Evolutionary conservation across 768 basidiomycete genomes (phyloP), one percentile per base, ranked within the genome.

Genomic region (Phanerochaete carnosa): DNA sequence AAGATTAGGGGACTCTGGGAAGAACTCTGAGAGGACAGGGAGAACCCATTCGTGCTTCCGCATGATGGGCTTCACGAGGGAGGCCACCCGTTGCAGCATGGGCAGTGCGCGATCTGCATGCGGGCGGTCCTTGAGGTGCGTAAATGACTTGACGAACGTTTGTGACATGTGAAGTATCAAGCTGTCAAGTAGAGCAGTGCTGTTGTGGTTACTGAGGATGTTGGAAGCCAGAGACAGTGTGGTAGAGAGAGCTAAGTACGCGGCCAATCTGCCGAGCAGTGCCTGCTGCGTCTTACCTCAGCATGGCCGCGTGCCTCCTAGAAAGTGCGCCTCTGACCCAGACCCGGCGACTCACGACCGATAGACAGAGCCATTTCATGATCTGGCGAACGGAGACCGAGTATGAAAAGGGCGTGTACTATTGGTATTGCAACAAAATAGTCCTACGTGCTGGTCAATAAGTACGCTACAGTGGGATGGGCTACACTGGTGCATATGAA

Each of bases 51-150:
- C 75, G 65, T 88, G 88, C 65, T 88, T 92, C 59, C 87, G 79
- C 95, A 97, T 97, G 64, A 98, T 94, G 7, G 95, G 95, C 72
- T 95, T 95, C 53, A 96, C 93, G 52, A 92, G 79, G 1, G 87
- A 86, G 0, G 89, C 87, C 30, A 92, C 79, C 62, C 81, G 80
- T 65, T 89, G 82, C 37, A 95, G 79, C 69, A 90, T 77, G 16
- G 77, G 71, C 45, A 92, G 77, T 19, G 93, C 92, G 39, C 83
- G 80, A 63, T 89, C 83, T 46, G 85, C 81, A 65, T 83, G 82
- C 39, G 87, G 87, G 67, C 79, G 80, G 59, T 81, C 82, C 62
- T 85, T 89, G 63, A 94, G 80, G 70, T 91, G 86, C 22, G 86
- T 86, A 63, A 88, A 88, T 0, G 88, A 82, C 65, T 83, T 77